phyloP scores from a whole-genome alignment of 2,329 filamentous ascomycete species.

The Cordyceps fumosorosea region DNA sequence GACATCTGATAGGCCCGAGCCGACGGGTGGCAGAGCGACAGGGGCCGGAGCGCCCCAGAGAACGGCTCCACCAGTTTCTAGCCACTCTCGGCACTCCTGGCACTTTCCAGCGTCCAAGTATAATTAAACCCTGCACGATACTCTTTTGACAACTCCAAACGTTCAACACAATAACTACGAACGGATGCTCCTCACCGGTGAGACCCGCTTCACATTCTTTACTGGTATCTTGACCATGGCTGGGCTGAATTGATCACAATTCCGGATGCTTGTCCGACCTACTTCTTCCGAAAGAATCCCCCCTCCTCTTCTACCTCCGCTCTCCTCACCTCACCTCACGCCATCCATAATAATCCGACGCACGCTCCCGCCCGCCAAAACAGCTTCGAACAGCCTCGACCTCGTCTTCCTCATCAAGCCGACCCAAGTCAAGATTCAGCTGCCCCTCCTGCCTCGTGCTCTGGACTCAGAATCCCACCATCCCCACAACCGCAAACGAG shows the following conservation, averaged over 20 bases:
- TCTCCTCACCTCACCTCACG: neutral
- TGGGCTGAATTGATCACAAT: neutral
- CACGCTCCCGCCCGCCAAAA: neutral
- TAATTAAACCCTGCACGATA: neutral
- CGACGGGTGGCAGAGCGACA: neutral
- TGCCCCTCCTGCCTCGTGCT: too few relatives aligned
- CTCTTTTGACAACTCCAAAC: neutral
- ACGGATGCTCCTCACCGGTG: neutral
- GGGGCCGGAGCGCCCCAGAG: neutral
- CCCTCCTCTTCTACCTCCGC: neutral
- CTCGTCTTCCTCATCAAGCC: neutral
- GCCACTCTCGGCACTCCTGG: neutral
- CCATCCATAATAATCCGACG: neutral
- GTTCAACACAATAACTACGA: neutral
- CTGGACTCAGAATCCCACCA: too few relatives aligned
- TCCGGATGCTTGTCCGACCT: too few relatives aligned
- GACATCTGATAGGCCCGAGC: constrained; percentile 4
- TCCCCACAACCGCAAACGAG: too few relatives aligned
- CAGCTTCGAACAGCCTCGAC: neutral
- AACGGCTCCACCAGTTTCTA: constrained; percentile 5
- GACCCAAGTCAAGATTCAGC: neutral
- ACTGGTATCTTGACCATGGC: neutral
- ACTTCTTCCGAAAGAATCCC: neutral
- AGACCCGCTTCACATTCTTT: neutral
- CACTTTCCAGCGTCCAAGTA: neutral